Conservation (phyloP, 768 basidiomycete genomes). For the Boletales sp. region DNA sequence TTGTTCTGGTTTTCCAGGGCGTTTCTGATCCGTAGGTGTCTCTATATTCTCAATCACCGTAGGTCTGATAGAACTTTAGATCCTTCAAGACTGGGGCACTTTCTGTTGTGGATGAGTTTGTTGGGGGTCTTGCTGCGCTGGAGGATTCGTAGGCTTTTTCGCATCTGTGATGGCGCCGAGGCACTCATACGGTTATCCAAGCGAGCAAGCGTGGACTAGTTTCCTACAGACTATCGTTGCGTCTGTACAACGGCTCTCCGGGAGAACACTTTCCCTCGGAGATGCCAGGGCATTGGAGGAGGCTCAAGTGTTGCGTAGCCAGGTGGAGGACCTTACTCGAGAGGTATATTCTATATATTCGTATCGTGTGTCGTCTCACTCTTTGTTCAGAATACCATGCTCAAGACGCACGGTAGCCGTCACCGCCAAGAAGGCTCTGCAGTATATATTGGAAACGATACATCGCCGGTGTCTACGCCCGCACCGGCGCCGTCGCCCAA, state of each 20-base stretch:
- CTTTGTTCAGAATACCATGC: slow-evolving; percentile 5
- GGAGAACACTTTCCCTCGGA: slow-evolving; percentile 56
- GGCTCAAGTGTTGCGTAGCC: slow-evolving; percentile 51
- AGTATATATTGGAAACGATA: slow-evolving; percentile 11
- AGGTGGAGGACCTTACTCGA: slow-evolving; percentile 60
- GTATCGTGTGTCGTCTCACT: neutral
- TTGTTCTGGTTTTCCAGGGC: slow-evolving; percentile 52
- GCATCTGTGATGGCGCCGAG: neutral
- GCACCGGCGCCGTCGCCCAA: slow-evolving; percentile 17
- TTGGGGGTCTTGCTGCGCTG: slow-evolving; percentile 54
- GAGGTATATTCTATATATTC: slow-evolving; percentile 46
- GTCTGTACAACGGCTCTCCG: slow-evolving; percentile 65
- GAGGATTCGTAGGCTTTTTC: slow-evolving; percentile 56
- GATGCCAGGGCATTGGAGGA: slow-evolving; percentile 48
- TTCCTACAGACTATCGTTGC: slow-evolving; percentile 58
- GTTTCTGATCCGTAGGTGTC: slow-evolving; percentile 57
- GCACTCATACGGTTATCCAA: slow-evolving; percentile 28
- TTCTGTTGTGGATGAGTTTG: slow-evolving; percentile 59
- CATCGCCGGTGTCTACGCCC: neutral
- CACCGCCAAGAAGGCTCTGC: slow-evolving; percentile 17
- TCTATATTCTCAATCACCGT: neutral
- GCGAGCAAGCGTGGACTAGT: slow-evolving; percentile 61
- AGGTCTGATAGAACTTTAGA: slow-evolving; percentile 34
- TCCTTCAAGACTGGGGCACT: slow-evolving; percentile 59
- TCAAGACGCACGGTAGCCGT: neutral